These are phyloP conservation scores for Beauveria brongniartii DNA, from an alignment of 2,329 filamentous ascomycete genomes.

Conservation along the genomic window DNA sequence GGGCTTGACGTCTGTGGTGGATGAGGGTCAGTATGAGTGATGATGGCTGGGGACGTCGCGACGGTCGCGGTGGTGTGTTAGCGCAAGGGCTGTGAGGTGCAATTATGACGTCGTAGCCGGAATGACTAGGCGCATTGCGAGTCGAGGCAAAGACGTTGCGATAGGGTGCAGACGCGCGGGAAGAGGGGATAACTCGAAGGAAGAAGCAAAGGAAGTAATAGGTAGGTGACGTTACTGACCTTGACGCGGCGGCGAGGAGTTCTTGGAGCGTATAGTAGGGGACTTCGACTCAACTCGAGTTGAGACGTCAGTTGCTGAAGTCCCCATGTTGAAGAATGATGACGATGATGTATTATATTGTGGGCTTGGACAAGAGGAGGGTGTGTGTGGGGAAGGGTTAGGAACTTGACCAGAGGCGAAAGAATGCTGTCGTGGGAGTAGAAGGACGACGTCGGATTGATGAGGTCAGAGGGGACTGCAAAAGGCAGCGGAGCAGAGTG, in stretches of 20 bases:
- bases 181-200: background rate
- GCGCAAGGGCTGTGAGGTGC: background rate
- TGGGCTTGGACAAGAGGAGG: conserved; percentile 17
- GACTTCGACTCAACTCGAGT: conserved; percentile 38
- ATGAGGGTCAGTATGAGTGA: conserved; percentile 1
- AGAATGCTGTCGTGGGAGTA: conserved; percentile 12
- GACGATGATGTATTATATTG: conserved; percentile 39
- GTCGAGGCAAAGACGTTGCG: conserved; percentile 12
- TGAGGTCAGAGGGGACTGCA: conserved; percentile 31
- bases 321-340: conserved; percentile 32
- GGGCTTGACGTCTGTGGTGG: conserved; percentile 36
- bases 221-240: conserved; percentile 27
- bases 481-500: background rate
- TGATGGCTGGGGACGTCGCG: background rate
- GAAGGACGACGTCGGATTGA: conserved; percentile 21
- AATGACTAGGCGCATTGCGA: conserved; percentile 12
- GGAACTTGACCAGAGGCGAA: conserved; percentile 12
- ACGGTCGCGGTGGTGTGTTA: conserved; percentile 6
- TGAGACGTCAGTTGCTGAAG: conserved; percentile 32
- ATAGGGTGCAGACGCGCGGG: conserved; percentile 15
- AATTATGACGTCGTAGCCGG: conserved; percentile 12
- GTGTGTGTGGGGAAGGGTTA: conserved; percentile 22
- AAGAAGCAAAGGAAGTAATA: conserved; percentile 8
- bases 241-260: conserved; percentile 31
- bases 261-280: conserved; percentile 38